Conservation (phyloP, 2,329 filamentous ascomycete species). For the Phaeosphaeria sp. region DNA sequence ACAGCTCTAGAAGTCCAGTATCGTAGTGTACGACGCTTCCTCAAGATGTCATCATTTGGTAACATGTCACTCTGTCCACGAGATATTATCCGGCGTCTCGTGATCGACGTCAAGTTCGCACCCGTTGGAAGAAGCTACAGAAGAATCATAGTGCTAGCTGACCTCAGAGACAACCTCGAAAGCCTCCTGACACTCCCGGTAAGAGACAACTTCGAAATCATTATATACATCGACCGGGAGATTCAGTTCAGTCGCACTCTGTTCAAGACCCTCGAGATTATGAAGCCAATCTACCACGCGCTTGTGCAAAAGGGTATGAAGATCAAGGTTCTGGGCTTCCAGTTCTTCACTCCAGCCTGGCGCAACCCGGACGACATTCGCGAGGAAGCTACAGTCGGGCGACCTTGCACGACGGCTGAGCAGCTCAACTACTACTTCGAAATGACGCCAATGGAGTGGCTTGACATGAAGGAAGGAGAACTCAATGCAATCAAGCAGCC, state of each 20-base stretch:
- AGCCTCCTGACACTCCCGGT: slow-evolving; percentile 12
- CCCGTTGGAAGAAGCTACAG: background rate
- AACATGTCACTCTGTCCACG: slow-evolving; percentile 1
- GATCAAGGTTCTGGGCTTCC: slow-evolving; percentile 10
- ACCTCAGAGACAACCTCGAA: slow-evolving; percentile 5
- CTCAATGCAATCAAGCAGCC: background rate
- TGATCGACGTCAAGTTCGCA: background rate
- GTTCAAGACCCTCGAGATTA: slow-evolving; percentile 8
- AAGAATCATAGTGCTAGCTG: background rate
- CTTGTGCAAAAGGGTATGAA: slow-evolving; percentile 4
- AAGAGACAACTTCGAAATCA: background rate
- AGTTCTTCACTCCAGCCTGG: slow-evolving; percentile 11
- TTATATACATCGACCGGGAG: background rate
- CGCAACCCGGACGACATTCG: background rate
- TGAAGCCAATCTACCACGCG: slow-evolving; percentile 3
- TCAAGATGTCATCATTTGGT: slow-evolving; percentile 8
- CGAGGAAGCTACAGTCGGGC: background rate
- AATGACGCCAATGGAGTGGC: slow-evolving; percentile 9
- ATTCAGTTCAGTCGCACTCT: slow-evolving; percentile 5
- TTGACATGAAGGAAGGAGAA: slow-evolving; percentile 12
- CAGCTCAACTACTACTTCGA: slow-evolving; percentile 14
- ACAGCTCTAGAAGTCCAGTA: slow-evolving; percentile 7
- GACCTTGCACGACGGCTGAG: slow-evolving; percentile 2
- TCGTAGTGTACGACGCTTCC: slow-evolving; percentile 4
- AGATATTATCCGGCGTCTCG: slow-evolving; percentile 6